phyloP scores from a whole-genome alignment of 768 basidiomycete genomes.

The Cystofilobasidium capitatum region DNA sequence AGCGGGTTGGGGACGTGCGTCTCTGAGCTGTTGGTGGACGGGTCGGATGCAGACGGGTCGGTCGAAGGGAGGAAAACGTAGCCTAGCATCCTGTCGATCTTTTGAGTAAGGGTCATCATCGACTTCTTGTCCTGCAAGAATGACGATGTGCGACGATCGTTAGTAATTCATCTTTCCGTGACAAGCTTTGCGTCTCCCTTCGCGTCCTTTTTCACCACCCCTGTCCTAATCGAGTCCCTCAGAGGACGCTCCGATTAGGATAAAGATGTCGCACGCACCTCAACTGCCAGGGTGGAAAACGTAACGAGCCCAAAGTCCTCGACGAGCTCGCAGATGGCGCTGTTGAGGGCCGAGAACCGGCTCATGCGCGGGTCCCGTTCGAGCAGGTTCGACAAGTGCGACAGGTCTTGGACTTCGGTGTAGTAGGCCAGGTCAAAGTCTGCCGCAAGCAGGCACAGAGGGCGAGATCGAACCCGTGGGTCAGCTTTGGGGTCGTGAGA shows the following conservation, averaged over 20 bases:
- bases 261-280: conserved; percentile 50
- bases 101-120: conserved; percentile 76
- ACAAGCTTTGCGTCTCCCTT: too few relatives aligned
- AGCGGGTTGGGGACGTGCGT: conserved; percentile 30
- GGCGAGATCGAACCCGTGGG: not conserved
- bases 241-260: too few relatives aligned
- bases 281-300: conserved; percentile 93
- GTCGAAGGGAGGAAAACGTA: conserved; percentile 69
- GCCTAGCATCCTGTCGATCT: conserved; percentile 83
- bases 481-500: not conserved
- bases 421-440: conserved; percentile 98
- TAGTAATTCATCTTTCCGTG: too few relatives aligned
- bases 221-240: too few relatives aligned
- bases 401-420: conserved; percentile 93
- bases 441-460: conserved; percentile 36
- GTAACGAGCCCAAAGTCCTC: conserved; percentile 88
- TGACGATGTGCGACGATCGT: too few relatives aligned
- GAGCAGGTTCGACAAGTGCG: conserved; percentile 70
- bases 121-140: conserved; percentile 76
- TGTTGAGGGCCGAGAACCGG: conserved; percentile 68
- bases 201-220: too few relatives aligned
- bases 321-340: conserved; percentile 81
- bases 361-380: conserved; percentile 50
- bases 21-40: conserved; percentile 32
- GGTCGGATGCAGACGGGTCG: conserved; percentile 26